Evolutionary conservation across 805 yeast species (phyloP).

Genomic region (Candida saitoana): DNA sequence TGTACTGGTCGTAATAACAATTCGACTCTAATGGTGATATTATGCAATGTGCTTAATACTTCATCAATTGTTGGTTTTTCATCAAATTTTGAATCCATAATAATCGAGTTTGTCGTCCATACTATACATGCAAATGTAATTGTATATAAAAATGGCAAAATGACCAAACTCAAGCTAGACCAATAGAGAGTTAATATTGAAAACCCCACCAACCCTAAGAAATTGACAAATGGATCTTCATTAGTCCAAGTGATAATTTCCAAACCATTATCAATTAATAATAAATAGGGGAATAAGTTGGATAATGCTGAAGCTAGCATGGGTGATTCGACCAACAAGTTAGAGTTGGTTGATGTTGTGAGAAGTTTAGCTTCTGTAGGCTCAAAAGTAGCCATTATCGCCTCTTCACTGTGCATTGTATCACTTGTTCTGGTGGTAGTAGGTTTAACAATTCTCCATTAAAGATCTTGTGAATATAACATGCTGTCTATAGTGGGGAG

Average conservation of each 20-base stretch:
- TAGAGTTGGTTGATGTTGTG: slow-evolving; percentile 23
- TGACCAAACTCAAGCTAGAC: slow-evolving; percentile 29
- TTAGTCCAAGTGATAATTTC: slow-evolving; percentile 55
- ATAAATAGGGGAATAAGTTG: slow-evolving; percentile 44
- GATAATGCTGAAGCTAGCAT: slow-evolving; percentile 44
- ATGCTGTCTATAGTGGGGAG: not conserved
- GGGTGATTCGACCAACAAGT: slow-evolving; percentile 42
- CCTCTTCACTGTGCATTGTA: slow-evolving; percentile 5
- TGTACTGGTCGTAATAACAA: slow-evolving; percentile 38
- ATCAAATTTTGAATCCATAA: slow-evolving; percentile 38
- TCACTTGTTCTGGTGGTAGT: too few relatives aligned
- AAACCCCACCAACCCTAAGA: slow-evolving; percentile 36
- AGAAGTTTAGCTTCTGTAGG: slow-evolving; percentile 36
- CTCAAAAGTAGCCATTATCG: slow-evolving; percentile 23
- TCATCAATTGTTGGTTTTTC: slow-evolving; percentile 53
- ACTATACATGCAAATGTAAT: slow-evolving; percentile 36
- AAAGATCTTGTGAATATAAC: too few relatives aligned
- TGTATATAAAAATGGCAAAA: slow-evolving; percentile 38
- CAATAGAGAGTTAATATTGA: slow-evolving; percentile 42
- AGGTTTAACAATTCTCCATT: too few relatives aligned
- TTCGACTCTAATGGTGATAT: slow-evolving; percentile 41
- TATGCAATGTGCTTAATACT: slow-evolving; percentile 44
- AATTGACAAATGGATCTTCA: slow-evolving; percentile 45
- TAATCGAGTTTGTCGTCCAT: slow-evolving; percentile 43
- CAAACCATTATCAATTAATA: slow-evolving; percentile 41